Evolutionary conservation across 2,329 filamentous ascomycete species (phyloP).

Genomic region (Rutstroemia sp.): DNA sequence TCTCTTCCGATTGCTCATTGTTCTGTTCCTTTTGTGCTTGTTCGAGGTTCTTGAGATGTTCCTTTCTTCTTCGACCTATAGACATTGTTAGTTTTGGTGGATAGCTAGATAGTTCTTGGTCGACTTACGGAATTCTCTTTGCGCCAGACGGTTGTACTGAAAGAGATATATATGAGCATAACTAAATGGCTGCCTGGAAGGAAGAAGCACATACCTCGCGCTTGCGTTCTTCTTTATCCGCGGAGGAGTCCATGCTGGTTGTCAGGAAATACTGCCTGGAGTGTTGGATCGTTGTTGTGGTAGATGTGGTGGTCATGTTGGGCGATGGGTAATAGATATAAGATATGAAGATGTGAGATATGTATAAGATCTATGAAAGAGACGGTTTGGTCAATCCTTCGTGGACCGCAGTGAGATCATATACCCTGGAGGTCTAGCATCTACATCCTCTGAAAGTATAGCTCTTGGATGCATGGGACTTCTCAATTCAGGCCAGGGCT

Average conservation of each 20-base stretch:
- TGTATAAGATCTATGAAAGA: neutral
- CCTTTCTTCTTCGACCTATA: slow-evolving; percentile 36
- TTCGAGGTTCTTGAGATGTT: slow-evolving; percentile 37
- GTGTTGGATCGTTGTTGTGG: slow-evolving; percentile 15
- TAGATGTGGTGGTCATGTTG: slow-evolving; percentile 13
- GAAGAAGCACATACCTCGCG: slow-evolving; percentile 25
- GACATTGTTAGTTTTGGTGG: slow-evolving; percentile 11
- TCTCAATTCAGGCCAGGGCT: slow-evolving; percentile 13
- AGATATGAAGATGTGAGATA: neutral
- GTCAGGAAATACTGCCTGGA: slow-evolving; percentile 22
- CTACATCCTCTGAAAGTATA: slow-evolving; percentile 7
- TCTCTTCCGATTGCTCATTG: slow-evolving; percentile 33
- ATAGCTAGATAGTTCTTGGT: neutral
- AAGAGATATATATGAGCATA: neutral
- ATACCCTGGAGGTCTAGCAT: slow-evolving; percentile 17
- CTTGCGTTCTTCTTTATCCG: slow-evolving; percentile 31
- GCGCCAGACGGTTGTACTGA: slow-evolving; percentile 36
- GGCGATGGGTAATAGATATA: slow-evolving; percentile 4
- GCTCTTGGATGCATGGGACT: slow-evolving; percentile 7
- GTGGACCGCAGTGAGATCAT: slow-evolving; percentile 19
- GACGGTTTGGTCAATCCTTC: slow-evolving; percentile 9
- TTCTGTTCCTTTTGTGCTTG: slow-evolving; percentile 34
- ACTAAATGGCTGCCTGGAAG: neutral
- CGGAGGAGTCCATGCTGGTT: slow-evolving; percentile 24
- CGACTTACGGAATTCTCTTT: slow-evolving; percentile 37